These are phyloP conservation scores for Lonicera japonica DNA, from an alignment of 129 eudicot genomes.

Conservation along the genomic window DNA sequence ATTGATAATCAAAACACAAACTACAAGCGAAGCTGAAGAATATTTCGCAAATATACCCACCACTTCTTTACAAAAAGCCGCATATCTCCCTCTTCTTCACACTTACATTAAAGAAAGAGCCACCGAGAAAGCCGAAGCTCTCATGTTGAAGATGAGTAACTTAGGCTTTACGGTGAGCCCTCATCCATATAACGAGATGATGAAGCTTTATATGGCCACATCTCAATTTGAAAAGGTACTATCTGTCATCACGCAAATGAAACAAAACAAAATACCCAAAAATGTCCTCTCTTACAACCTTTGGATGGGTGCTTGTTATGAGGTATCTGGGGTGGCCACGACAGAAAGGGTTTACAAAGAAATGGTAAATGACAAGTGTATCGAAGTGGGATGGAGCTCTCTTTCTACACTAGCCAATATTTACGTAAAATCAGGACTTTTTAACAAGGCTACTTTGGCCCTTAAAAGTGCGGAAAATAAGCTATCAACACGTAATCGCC, in stretches of 20 bases:
- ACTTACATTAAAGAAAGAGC: slow-evolving; percentile 37
- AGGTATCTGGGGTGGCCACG: slow-evolving; percentile 30
- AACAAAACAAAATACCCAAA: slow-evolving; percentile 31
- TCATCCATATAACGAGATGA: slow-evolving; percentile 56
- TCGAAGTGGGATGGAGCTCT: slow-evolving; percentile 59
- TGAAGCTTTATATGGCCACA: slow-evolving; percentile 57
- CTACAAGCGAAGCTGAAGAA: slow-evolving; percentile 40
- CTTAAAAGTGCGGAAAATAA: slow-evolving; percentile 39
- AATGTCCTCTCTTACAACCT: slow-evolving; percentile 62
- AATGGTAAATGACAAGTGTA: slow-evolving; percentile 35
- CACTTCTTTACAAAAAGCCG: slow-evolving; percentile 33
- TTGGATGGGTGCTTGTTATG: slow-evolving; percentile 50
- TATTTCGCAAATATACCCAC: slow-evolving; percentile 37
- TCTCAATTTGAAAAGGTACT: slow-evolving; percentile 38
- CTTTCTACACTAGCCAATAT: slow-evolving; percentile 54
- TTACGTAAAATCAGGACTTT: slow-evolving; percentile 33
- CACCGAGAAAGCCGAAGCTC: slow-evolving; percentile 49
- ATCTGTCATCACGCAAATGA: slow-evolving; percentile 43
- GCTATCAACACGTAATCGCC: slow-evolving; percentile 32
- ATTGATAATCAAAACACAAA: slow-evolving; percentile 29
- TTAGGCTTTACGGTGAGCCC: slow-evolving; percentile 34
- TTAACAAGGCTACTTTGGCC: slow-evolving; percentile 31
- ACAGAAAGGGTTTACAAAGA: slow-evolving; percentile 41
- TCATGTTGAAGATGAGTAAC: slow-evolving; percentile 38
- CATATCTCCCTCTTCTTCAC: slow-evolving; percentile 50